phyloP scores from a whole-genome alignment of 75 land plant genomes.

The Picea sitchensis region DNA sequence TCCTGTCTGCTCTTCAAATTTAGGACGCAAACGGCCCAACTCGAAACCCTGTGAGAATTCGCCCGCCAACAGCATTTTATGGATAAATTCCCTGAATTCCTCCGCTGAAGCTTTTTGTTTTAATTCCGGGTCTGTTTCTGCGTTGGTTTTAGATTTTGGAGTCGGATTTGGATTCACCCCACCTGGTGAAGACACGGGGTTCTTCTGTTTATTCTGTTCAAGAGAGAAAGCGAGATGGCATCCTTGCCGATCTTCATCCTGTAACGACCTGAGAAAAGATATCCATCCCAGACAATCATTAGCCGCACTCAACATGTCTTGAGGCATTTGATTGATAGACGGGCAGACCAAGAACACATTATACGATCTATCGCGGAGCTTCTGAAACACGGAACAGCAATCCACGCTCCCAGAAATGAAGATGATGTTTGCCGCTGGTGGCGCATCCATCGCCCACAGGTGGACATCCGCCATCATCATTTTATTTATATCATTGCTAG shows the following conservation, averaged over 20 bases:
- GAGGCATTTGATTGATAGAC: background rate
- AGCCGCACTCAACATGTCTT: background rate
- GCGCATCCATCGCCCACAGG: constrained; percentile 7
- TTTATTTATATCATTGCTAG: background rate
- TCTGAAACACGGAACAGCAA: background rate
- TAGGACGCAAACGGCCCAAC: background rate
- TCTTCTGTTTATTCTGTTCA: background rate
- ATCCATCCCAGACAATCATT: constrained; percentile 4
- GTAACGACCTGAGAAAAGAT: background rate
- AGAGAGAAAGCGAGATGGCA: background rate
- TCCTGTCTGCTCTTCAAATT: background rate
- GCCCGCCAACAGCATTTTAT: background rate
- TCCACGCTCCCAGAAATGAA: background rate
- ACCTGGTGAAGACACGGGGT: background rate
- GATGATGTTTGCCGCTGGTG: constrained; percentile 3
- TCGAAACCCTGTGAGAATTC: background rate
- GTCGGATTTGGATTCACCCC: background rate
- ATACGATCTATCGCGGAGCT: constrained; percentile 1
- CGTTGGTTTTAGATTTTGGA: background rate
- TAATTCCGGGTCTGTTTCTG: background rate
- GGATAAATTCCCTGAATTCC: background rate
- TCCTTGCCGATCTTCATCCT: background rate
- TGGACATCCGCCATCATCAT: background rate
- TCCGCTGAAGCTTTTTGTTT: background rate
- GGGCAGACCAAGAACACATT: constrained; percentile 10